Evolutionary conservation across 164 flowering plant genomes (phyloP).

Genomic region (Protea cynaroides): DNA sequence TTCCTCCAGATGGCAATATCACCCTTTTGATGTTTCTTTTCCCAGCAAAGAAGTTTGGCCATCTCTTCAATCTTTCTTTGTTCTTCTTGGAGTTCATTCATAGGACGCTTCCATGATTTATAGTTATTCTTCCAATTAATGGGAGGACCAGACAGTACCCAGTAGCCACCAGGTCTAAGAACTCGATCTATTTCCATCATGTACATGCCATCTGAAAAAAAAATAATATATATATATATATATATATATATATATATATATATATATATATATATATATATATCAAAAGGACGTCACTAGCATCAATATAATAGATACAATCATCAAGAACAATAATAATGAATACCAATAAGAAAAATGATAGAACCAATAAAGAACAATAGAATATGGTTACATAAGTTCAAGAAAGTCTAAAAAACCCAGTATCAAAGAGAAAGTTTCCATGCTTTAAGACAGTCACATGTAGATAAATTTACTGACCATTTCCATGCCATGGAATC

Average conservation of each 20-base stretch:
- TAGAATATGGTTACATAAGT: too few species aligned
- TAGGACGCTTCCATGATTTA: constrained; percentile 73
- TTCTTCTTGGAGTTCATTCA: constrained; percentile 72
- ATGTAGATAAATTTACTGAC: constrained; percentile 28
- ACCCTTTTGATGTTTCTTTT: constrained; percentile 60
- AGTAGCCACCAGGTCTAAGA: constrained; percentile 89
- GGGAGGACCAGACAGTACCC: constrained; percentile 94
- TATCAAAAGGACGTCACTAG: background rate
- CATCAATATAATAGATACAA: background rate
- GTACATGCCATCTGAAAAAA: constrained; percentile 62
- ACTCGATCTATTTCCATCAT: constrained; percentile 93
- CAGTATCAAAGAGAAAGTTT: background rate
- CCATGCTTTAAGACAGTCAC: background rate
- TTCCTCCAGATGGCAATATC: constrained; percentile 87
- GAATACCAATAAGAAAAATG: too few species aligned
- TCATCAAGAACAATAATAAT: background rate
- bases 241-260: too few species aligned
- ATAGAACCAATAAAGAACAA: too few species aligned
- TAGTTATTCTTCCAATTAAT: constrained; percentile 77
- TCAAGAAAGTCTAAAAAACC: too few species aligned
- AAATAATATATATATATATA: too few species aligned
- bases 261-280: too few species aligned
- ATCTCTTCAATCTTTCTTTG: constrained; percentile 72
- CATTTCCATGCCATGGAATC: constrained; percentile 85
- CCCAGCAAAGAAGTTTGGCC: constrained; percentile 83